phyloP scores from a whole-genome alignment of 106 monocot species.

The Hemerocallis citrina region DNA sequence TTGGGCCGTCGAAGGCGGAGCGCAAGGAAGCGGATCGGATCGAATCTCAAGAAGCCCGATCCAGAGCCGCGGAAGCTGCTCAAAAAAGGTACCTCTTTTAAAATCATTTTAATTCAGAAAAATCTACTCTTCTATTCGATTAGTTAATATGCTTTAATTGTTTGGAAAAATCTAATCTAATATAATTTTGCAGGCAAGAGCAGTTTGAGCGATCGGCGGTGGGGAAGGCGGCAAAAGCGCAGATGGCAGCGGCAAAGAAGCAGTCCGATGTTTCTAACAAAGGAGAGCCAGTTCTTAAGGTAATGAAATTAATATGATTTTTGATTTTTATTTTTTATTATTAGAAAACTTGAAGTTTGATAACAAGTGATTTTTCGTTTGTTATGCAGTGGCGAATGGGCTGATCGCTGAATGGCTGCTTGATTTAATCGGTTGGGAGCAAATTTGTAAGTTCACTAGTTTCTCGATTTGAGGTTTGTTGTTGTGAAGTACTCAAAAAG shows the following conservation, averaged over 20 bases:
- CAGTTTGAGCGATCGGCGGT: conserved; percentile 83
- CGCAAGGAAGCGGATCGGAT: conserved; percentile 47
- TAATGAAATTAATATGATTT: no score
- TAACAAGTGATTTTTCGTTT: no score
- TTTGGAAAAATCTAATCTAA: neutral
- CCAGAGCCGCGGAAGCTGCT: conserved; percentile 78
- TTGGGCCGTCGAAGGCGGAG: conserved; percentile 71
- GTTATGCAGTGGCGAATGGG: no score
- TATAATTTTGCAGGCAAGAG: conserved; percentile 85
- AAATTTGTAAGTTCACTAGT: no score
- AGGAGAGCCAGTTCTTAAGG: conserved; percentile 94
- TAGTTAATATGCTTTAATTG: neutral
- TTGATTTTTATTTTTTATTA: neutral
- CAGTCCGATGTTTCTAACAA: conserved; percentile 14
- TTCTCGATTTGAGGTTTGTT: no score
- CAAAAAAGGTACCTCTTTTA: conserved; percentile 36
- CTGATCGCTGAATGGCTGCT: no score
- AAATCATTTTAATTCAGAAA: no score
- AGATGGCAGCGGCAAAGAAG: conserved; percentile 55
- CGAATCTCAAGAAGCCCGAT: conserved; percentile 72
- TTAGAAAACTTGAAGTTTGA: no score
- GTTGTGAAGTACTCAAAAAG: no score
- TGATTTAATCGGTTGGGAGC: no score
- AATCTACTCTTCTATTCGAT: neutral
- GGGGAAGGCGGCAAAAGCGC: conserved; percentile 69